These are phyloP conservation scores for Bruguiera hainesii DNA, from an alignment of 441 rosid genomes.

Conservation along the genomic window DNA sequence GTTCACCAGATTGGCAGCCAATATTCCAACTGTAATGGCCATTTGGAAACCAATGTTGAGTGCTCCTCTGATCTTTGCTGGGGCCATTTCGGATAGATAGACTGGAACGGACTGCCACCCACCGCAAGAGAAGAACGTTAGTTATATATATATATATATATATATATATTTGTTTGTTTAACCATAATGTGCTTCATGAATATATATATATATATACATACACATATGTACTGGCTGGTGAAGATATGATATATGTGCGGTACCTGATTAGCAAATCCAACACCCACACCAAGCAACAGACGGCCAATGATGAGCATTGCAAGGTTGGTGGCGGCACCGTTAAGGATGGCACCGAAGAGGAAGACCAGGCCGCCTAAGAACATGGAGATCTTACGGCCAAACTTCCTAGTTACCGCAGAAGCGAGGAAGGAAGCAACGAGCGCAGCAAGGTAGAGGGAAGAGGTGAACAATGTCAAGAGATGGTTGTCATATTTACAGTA, in stretches of 20 bases:
- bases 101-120: slow-evolving; percentile 29
- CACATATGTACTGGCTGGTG: too few relatives aligned
- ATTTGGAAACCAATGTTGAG: slow-evolving; percentile 36
- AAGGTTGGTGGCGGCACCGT: slow-evolving; percentile 37
- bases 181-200: too few relatives aligned
- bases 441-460: slow-evolving; percentile 52
- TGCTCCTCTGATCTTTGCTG: slow-evolving; percentile 32
- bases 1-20: slow-evolving; percentile 30
- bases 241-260: neutral
- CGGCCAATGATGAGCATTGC: slow-evolving; percentile 52
- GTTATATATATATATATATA: too few relatives aligned
- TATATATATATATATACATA: too few relatives aligned
- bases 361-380: slow-evolving; percentile 42
- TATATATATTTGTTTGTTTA: too few relatives aligned
- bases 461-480: slow-evolving; percentile 44
- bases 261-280: slow-evolving; percentile 63
- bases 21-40: slow-evolving; percentile 29
- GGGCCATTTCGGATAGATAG: slow-evolving; percentile 36
- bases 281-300: slow-evolving; percentile 54
- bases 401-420: slow-evolving; percentile 34
- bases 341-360: slow-evolving; percentile 38
- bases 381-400: slow-evolving; percentile 51
- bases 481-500: slow-evolving; percentile 49
- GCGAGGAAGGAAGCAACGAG: slow-evolving; percentile 45
- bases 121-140: neutral